Evolutionary conservation across 257 asterid genomes (phyloP).

Genomic region (Penstemon barbatus): DNA sequence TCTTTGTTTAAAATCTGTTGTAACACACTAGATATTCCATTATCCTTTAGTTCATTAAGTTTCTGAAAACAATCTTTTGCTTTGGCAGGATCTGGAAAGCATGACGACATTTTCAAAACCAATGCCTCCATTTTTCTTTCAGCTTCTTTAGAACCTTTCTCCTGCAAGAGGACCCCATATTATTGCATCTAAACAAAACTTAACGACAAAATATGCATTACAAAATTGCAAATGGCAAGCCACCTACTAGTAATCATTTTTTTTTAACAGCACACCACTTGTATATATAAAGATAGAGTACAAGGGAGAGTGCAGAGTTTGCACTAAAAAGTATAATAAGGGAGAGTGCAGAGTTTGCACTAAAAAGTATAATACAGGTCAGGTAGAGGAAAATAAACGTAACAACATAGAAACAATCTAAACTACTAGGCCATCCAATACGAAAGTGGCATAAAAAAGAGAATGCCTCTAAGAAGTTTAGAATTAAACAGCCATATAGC

Average conservation of each 20-base stretch:
- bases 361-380: too few species aligned
- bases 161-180: constrained; percentile 43
- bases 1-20: constrained; percentile 47
- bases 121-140: constrained; percentile 50
- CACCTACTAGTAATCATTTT: constrained; percentile 3
- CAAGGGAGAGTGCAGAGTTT: too few species aligned
- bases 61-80: constrained; percentile 65
- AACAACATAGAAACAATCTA: too few species aligned
- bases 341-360: too few species aligned
- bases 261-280: too few species aligned
- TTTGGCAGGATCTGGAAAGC: constrained; percentile 67
- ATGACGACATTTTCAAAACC: constrained; percentile 62
- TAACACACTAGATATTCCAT: constrained; percentile 38
- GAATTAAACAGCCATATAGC: too few species aligned
- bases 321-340: too few species aligned
- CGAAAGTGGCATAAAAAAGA: too few species aligned
- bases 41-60: constrained; percentile 46
- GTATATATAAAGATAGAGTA: too few species aligned
- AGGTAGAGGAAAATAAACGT: too few species aligned
- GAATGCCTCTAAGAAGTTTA: too few species aligned
- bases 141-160: constrained; percentile 41
- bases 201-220: constrained; percentile 5
- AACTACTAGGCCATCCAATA: too few species aligned
- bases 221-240: constrained; percentile 21
- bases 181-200: not conserved